Base-by-base conservation (phyloP, 2,329 filamentous ascomycete genomes). In the Claviceps purpurea region DNA sequence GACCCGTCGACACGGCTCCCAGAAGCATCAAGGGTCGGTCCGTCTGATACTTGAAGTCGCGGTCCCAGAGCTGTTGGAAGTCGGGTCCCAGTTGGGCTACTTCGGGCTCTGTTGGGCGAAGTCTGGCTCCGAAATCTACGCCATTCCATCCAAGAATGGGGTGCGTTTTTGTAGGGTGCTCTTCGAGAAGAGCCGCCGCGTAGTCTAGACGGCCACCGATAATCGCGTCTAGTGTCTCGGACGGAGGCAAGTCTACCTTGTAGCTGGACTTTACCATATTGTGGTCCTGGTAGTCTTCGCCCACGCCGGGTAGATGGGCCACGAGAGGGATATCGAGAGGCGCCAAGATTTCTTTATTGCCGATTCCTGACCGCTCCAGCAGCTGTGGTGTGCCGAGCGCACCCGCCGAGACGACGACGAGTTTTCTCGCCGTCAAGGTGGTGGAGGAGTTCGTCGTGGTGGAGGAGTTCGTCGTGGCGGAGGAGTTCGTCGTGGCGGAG, bases 351-450 rank as follows among this genome's bases (percentile, higher is more conserved):
- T 73, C 66, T 0, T 70, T 65, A 45, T 70, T 68, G n/a, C 79
- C 80, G 1, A 85, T 59, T 7, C 82, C 82, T 0, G 81, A 85
- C 20, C 81, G 68, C 60, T 85, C 79, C 0, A 85, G 72, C 1
- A 85, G 70, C 0, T 66, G 63, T 0, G 79, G 77, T 0, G 77
- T 77, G 2, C 75, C 74, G 5, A 73, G 67, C 0, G 77, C 71
- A 11, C 79, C 79, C 4, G 58, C 73, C 59, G 64, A 64, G 0
- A 66, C 57, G 0, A 68, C 56, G 0, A 68, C 64, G 0, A 63
- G 55, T 43, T 61, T 67, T 6, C 55, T 59, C 0, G 64, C 65
- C 50, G 57, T 60, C 34, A 67, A 49, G 0, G 43, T 56, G 30
- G 56, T 34, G 1, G 1, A 1, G 47, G 0, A 54, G 54, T 5